Evolutionary conservation across 495 filamentous ascomycete species (phyloP), one percentile per base, ranked within the genome.

Genomic region (Penicillium antarcticum): DNA sequence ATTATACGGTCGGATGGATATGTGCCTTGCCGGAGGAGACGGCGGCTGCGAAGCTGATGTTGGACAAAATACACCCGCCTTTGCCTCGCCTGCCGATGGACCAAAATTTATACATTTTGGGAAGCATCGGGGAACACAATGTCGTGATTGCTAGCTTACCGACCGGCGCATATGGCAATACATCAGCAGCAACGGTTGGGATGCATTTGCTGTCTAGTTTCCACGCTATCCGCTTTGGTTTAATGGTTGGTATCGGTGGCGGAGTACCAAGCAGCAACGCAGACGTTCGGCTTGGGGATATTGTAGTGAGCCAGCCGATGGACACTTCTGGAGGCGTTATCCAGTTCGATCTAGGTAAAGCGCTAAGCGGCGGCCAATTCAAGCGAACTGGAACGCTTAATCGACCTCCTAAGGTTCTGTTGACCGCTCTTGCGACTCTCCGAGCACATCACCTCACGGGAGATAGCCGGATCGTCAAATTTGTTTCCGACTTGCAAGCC

Each of bases 1-100:
- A 51, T 19, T 83, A 80, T 53, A 75, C 63, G 2, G 62, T 83
- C 8, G 78, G 69, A 42, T 77, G 73, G 71, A 70, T 83, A 29
- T 74, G 63, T 46, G 71, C 76, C 0, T 49, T 80, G 2, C 33
- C 53, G 0, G 16, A 51, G 1, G 78, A 81, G 53, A 42, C 48
- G 17, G 61, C 69, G 6, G 77, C 77, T 1, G 77, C 69, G 2
- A 43, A 40, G 21, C 48, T 49, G 4, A 65, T 75, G 42, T 57
- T 81, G 21, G 45, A 47, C 14, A 5, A 0, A 13, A 38, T 29
- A 17, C 34, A 47, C 14, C 21, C 19, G 3, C 7, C 0, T 18
- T 2, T 47, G 6, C 45, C 34, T 6, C 1, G 9, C 4, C 19
- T 0, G 3, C 1, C 45, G 4, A 37, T 1, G 0, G 45, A 47